A percentile compares a stretch with the other conserved stretches of the same genome.
Evolutionary conservation across 306 rosid species (phyloP).

Genomic region (Prunus mongolica): DNA sequence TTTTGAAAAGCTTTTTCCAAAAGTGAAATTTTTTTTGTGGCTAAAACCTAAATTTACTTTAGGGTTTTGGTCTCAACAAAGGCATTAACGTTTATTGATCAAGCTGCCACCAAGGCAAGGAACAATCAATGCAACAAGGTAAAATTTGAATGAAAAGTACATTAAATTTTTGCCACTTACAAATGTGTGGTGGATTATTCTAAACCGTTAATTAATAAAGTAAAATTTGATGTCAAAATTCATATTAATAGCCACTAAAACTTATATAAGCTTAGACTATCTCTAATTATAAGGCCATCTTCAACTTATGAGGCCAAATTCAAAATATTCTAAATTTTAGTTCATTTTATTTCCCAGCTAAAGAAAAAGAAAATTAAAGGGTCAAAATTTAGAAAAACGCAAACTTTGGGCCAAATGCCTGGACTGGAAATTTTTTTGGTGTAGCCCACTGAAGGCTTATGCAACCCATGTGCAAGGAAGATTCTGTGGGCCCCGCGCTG

Average conservation of each 20-base stretch:
- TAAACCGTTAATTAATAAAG: not conserved
- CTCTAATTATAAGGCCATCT: too few relatives aligned
- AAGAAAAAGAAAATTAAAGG: too few relatives aligned
- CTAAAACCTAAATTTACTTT: not conserved
- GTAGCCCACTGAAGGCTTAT: too few relatives aligned
- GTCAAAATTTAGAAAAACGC: too few relatives aligned
- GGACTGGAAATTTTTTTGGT: too few relatives aligned
- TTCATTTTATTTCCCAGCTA: too few relatives aligned
- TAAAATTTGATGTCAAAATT: not conserved
- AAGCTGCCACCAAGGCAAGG: not conserved
- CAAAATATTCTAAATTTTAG: too few relatives aligned
- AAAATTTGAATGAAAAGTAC: not conserved
- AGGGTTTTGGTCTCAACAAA: conserved; percentile 12
- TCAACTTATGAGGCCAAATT: too few relatives aligned
- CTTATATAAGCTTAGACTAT: not conserved
- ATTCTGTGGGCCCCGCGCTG: fast-evolving
- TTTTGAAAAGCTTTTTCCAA: too few relatives aligned
- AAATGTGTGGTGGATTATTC: not conserved
- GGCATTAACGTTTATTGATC: not conserved
- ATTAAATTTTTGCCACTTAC: not conserved
- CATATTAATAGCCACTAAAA: not conserved
- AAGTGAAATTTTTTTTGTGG: too few relatives aligned
- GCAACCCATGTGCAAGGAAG: too few relatives aligned
- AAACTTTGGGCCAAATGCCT: too few relatives aligned
- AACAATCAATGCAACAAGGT: not conserved